These are phyloP conservation scores for Phytophthora syringae DNA, from an alignment of 352 stramenopile species.

Conservation along the genomic window DNA sequence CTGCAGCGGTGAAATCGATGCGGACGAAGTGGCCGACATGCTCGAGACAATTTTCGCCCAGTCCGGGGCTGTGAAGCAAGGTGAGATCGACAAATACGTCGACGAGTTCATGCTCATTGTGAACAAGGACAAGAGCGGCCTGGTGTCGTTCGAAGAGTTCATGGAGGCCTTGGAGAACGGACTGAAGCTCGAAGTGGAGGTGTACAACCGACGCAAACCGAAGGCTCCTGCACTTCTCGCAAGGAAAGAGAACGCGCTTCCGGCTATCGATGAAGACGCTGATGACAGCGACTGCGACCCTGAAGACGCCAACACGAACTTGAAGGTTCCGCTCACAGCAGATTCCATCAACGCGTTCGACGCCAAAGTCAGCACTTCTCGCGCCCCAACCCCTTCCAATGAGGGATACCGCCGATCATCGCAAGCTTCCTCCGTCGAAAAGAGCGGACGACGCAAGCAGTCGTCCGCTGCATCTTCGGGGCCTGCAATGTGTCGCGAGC, in stretches of 20 bases:
- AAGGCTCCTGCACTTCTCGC: conserved; percentile 32
- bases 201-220: conserved; percentile 60
- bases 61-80: conserved; percentile 64
- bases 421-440: conserved; percentile 32
- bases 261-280: conserved; percentile 22
- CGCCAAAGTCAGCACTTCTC: conserved; percentile 21
- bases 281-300: conserved; percentile 21
- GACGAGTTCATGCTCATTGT: conserved; percentile 77
- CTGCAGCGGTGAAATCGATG: conserved; percentile 81
- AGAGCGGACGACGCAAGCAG: conserved; percentile 6
- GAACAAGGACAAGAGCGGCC: conserved; percentile 68
- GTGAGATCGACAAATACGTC: conserved; percentile 76
- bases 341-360: conserved; percentile 9
- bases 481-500: conserved; percentile 26
- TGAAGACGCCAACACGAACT: conserved; percentile 3
- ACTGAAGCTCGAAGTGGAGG: conserved; percentile 76
- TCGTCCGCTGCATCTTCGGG: conserved; percentile 27
- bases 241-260: conserved; percentile 23
- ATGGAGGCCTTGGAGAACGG: conserved; percentile 77
- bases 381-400: conserved; percentile 11
- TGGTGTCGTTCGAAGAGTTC: conserved; percentile 85
- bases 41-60: conserved; percentile 78
- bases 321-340: conserved; percentile 14
- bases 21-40: conserved; percentile 76
- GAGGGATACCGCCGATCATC: conserved; percentile 22